A percentile compares a stretch with the other conserved stretches of the same genome.
Evolutionary conservation across 768 basidiomycete genomes (phyloP).

Genomic region (Tulasnella sp.): DNA sequence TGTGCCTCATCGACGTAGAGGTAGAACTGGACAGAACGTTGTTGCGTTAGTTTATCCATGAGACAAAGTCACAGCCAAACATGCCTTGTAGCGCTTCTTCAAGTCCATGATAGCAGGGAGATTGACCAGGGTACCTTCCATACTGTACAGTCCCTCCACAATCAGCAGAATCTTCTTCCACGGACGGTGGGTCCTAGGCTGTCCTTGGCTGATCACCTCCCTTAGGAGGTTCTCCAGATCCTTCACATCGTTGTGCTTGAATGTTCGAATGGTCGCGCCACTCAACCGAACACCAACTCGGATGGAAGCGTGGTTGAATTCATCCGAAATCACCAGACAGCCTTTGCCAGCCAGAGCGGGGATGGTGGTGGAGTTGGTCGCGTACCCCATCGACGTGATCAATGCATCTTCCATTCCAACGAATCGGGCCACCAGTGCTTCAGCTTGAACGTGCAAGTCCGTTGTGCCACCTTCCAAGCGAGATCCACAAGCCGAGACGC

Average conservation of each 20-base stretch:
- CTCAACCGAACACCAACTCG: slow-evolving; percentile 82
- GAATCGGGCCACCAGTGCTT: slow-evolving; percentile 82
- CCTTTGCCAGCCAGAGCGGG: slow-evolving; percentile 86
- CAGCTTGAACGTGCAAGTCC: slow-evolving; percentile 68
- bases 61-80: slow-evolving; percentile 18
- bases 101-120: slow-evolving; percentile 71
- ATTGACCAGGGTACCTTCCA: slow-evolving; percentile 94
- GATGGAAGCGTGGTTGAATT: slow-evolving; percentile 91
- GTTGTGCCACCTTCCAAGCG: slow-evolving; percentile 76
- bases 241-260: slow-evolving; percentile 94
- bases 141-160: slow-evolving; percentile 92
- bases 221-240: slow-evolving; percentile 66
- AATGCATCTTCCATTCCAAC: slow-evolving; percentile 82
- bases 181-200: slow-evolving; percentile 93
- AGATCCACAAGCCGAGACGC: slow-evolving; percentile 61
- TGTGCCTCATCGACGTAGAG: slow-evolving; percentile 95
- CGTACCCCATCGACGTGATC: slow-evolving; percentile 92
- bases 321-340: slow-evolving; percentile 90
- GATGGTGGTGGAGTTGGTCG: slow-evolving; percentile 86
- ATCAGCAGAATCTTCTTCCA: slow-evolving; percentile 97
- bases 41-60: background rate
- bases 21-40: slow-evolving; percentile 57
- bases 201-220: slow-evolving; percentile 93
- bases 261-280: slow-evolving; percentile 80
- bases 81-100: slow-evolving; percentile 90